Base-by-base conservation (phyloP, 352 stramenopile species). In the Aphanomyces astaci region DNA sequence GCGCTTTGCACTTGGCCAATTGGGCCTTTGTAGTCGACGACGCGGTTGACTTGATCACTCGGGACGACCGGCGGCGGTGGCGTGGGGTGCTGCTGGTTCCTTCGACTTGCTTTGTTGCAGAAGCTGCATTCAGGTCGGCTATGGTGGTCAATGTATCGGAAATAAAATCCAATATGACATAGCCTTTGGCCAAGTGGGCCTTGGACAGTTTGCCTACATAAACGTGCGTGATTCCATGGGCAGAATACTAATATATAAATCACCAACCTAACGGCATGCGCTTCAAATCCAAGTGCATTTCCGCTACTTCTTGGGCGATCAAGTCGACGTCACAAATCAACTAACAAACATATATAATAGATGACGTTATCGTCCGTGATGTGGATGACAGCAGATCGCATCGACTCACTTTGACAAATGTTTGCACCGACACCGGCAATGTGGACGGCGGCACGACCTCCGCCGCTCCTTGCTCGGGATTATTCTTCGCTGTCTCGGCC, bases 251-350 rank as follows among this genome's bases (percentile, higher is more conserved):
- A 17, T 4, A 53, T 10, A 53, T 22, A 0, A 68, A 22, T 1
- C 10, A 22, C 69, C 25, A 43, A 80, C 76, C 78, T 62, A 86
- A 51, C 13, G 78, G 78, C 43, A 86, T 73, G 5, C 76, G 72
- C 70, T 83, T 79, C 33, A 86, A 69, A 71, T 84, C 78, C 24
- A 86, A 65, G 52, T 82, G 81, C 73, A 83, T 78, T n/a, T 76
- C 75, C 28, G 76, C 72, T 17, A 81, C 66, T 73, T 83, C 78
- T 60, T 72, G 71, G 5, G 73, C 71, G 15, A 84, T 82, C 32
- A 84, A 67, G n/a, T 86, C 73, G 0, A 73, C 75, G 60, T 84
- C 74, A 33, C 76, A 83, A 45, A 84, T 77, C 36, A 84, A 68
- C 75, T 86, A 28, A 17, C 65, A 1, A 45, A 80, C 77, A 66